Evolutionary conservation across 768 basidiomycete species (phyloP).

Genomic region (Crassisporium funariophilum): DNA sequence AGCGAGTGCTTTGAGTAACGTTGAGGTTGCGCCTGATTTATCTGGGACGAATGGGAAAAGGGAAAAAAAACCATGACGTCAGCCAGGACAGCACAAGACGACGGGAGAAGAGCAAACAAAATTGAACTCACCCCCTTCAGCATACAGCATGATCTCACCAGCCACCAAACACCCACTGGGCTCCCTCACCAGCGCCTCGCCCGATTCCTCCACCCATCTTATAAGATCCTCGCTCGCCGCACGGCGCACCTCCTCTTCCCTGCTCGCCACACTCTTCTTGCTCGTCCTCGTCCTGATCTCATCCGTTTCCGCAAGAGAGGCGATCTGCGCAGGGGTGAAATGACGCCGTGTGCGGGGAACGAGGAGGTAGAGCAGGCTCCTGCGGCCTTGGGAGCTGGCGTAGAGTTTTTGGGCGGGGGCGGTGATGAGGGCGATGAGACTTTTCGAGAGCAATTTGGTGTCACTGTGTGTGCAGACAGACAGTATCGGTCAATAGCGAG

Average conservation of each 20-base stretch:
- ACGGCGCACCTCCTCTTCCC: conserved; percentile 70
- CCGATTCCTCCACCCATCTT: conserved; percentile 66
- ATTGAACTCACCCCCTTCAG: conserved; percentile 78
- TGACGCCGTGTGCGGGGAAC: conserved; percentile 82
- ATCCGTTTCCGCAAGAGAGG: conserved; percentile 74
- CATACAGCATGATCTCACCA: conserved; percentile 80
- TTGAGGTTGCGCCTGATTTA: conserved; percentile 61
- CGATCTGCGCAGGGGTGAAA: conserved; percentile 83
- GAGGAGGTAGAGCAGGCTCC: conserved; percentile 81
- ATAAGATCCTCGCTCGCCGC: conserved; percentile 77
- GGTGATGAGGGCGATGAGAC: conserved; percentile 71
- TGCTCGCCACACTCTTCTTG: conserved; percentile 71
- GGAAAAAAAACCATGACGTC: not conserved
- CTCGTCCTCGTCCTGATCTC: conserved; percentile 68
- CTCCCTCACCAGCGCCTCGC: conserved; percentile 64
- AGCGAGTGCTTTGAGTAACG: conserved; percentile 61
- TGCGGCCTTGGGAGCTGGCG: conserved; percentile 70
- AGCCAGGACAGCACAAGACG: not conserved
- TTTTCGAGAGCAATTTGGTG: conserved; percentile 86
- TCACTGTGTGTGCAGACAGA: conserved; percentile 51
- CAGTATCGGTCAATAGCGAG: conserved; percentile 1
- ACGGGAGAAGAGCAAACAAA: not conserved
- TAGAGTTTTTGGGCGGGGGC: conserved; percentile 58
- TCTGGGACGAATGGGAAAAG: conserved; percentile 45
- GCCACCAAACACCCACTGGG: conserved; percentile 80